Conservation (phyloP, 2,329 filamentous ascomycete species). For the Alternaria postmessia region DNA sequence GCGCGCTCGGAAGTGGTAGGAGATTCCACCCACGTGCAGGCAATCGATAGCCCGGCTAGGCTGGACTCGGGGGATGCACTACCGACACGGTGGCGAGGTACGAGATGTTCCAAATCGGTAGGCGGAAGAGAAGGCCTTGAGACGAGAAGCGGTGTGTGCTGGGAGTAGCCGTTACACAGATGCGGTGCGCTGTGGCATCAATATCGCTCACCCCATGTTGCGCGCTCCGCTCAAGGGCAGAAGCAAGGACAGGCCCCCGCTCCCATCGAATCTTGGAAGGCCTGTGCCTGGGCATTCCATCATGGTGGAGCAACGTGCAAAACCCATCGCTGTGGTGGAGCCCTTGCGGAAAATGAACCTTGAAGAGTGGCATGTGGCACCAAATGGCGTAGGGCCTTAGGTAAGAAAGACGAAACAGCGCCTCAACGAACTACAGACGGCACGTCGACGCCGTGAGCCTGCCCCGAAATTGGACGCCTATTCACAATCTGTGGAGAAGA, state of each 20-base stretch:
- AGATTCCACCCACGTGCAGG: not conserved
- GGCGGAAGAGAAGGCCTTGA: slow-evolving; percentile 11
- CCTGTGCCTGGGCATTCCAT: slow-evolving; percentile 28
- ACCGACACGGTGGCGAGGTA: slow-evolving; percentile 31
- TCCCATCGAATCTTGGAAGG: slow-evolving; percentile 19
- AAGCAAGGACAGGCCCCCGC: slow-evolving; percentile 22
- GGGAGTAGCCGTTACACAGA: slow-evolving; percentile 36
- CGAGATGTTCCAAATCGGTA: not conserved
- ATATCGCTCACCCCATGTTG: slow-evolving; percentile 36
- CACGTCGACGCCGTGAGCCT: slow-evolving; percentile 5
- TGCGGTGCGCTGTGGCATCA: slow-evolving; percentile 42
- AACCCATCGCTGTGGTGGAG: slow-evolving; percentile 24
- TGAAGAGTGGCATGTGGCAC: slow-evolving; percentile 19
- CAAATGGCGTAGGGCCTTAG: slow-evolving; percentile 14
- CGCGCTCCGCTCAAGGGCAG: slow-evolving; percentile 16
- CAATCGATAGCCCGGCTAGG: not conserved
- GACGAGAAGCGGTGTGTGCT: slow-evolving; percentile 41
- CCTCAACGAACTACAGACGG: slow-evolving; percentile 13
- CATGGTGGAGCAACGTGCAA: slow-evolving; percentile 32
- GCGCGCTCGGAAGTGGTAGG: not conserved
- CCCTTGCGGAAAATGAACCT: not conserved
- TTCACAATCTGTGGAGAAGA: not conserved
- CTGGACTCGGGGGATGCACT: slow-evolving; percentile 2
- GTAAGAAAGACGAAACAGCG: slow-evolving; percentile 17
- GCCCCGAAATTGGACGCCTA: slow-evolving; percentile 14